Conservation (phyloP, 192 early-diverging fungal genomes). For the Mortierella antarctica region DNA sequence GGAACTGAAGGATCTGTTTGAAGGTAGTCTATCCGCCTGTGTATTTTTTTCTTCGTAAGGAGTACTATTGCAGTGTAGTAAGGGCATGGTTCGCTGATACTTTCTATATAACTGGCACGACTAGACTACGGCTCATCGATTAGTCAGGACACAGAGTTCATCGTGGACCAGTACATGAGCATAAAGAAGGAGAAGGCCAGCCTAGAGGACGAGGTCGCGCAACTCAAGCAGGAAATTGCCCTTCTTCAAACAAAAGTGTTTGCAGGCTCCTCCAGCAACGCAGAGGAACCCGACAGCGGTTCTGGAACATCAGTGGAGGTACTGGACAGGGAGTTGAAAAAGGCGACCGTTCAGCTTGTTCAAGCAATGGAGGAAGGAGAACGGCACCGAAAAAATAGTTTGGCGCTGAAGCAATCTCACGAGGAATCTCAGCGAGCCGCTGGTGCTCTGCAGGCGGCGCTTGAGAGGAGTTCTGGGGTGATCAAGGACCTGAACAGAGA, state of each 20-base stretch:
- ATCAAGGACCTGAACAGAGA: too few relatives aligned
- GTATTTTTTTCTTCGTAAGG: too few relatives aligned
- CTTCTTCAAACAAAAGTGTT: not conserved
- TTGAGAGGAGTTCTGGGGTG: too few relatives aligned
- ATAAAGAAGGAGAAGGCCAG: not conserved
- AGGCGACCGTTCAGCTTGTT: not conserved
- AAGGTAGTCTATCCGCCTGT: too few relatives aligned
- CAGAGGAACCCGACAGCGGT: not conserved
- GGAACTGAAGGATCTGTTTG: too few relatives aligned
- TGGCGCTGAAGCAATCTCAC: not conserved
- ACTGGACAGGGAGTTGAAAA: not conserved
- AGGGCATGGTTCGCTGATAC: not conserved
- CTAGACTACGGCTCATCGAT: not conserved
- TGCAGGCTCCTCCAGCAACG: not conserved
- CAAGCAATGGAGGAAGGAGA: slow-evolving; percentile 1
- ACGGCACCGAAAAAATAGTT: not conserved
- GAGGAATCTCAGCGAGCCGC: not conserved
- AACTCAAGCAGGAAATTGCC: not conserved
- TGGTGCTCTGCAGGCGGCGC: not conserved
- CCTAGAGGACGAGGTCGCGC: not conserved
- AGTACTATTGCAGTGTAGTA: too few relatives aligned
- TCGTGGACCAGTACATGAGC: not conserved
- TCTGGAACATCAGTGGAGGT: not conserved
- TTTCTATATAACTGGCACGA: not conserved
- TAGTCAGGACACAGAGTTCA: not conserved